Base-by-base conservation (phyloP, 208 protist genomes). In the Leishmania amazonensis region DNA sequence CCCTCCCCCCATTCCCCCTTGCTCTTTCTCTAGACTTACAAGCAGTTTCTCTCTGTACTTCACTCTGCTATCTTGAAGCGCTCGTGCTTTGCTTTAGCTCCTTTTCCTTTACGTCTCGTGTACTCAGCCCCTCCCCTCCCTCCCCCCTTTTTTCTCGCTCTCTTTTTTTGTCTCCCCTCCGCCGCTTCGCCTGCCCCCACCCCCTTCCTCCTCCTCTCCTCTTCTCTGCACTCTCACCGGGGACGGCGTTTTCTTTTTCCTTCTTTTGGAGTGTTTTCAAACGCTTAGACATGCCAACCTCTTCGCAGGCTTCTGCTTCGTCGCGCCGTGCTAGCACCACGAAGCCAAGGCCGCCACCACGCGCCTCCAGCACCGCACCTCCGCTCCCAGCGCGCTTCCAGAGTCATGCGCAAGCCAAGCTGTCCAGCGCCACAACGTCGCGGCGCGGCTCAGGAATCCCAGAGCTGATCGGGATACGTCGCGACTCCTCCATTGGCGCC, bases 401-500 rank as follows among this genome's bases (percentile, higher is more conserved):
- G 6, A 40, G n/a, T 45, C 76, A 73, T 38, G 6, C 8, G 38
- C 73, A 38, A 2, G 49, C 60, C 9, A n/a, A 11, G 1, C n/a
- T 28, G 53, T 5, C 73, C 45, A 74, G 31, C 42, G 57, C 15
- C 54, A 42, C 38, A 1, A 19, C 42, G 7, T 58, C 51, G 0
- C 76, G 60, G 9, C 74, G 83, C 47, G 60, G 83, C 1, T 42
- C 31, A 42, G 70, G 72, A 49, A 62, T 75, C 11, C 76, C 70
- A 0, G 81, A 87, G 8, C 53, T 88, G 28, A 51, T 91, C 21
- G 87, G 88, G 4, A 76, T 53, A 57, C 86, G 83, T 0, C 81
- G 82, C n/a, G 90, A 94, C 82, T 90, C 88, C 31, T 94, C 89
- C 54, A 93, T 90, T 51, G 87, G 86, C 11, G 89, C 88, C 31